Evolutionary conservation across 192 early-diverging fungal genomes (phyloP), one percentile per base, ranked within the genome.

Genomic region (Coemansia biformis): DNA sequence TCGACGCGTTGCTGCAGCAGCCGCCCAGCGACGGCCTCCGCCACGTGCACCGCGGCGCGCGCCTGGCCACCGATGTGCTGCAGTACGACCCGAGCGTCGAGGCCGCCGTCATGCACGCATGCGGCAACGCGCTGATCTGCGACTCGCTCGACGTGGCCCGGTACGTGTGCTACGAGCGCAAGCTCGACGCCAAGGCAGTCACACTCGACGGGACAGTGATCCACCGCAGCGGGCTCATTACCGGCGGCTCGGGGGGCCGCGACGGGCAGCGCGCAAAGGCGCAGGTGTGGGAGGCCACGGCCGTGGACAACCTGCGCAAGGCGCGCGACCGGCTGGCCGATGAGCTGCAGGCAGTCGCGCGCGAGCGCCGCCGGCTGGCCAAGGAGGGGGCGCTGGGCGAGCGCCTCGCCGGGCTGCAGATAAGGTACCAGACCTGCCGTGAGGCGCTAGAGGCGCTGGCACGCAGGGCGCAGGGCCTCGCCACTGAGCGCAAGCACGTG

Each of bases 181-280:
- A 77, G 24, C 79, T 89, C 22, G 84, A 92, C 40, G 86, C 94
- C 44, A 91, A 96, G 71, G 84, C 88, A 32, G 92, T 98, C 5
- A 84, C 89, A 1, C 73, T 98, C 57, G 95, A 98, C 57, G 95
- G 95, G 23, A 87, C 85, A 1, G 79, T 98, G 17, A 90, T 99
- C 56, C 94, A 98, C 68, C 93, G 90, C 53, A 93, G 83, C 42
- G 97, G 97, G 23, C 72, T 96, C 59, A 98, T 99, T 37, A 98
- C 95, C 3, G 97, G 88, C 51, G 87, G 87, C 4, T 63, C 78
- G 29, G 72, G 68, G 48, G 38, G 63, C 71, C 38, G 57, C 69
- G 6, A 55, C 36, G 15, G 74, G 68, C 55, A 51, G 49, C 46
- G 62, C 6, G 42, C 51, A 17, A 49, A 75, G 47, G 74, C 80